Percentiles rank a stretch among this genome's conserved stretches.
Evolutionary conservation across 768 basidiomycete species (phyloP).

Genomic region (Tylopilus intermedius): DNA sequence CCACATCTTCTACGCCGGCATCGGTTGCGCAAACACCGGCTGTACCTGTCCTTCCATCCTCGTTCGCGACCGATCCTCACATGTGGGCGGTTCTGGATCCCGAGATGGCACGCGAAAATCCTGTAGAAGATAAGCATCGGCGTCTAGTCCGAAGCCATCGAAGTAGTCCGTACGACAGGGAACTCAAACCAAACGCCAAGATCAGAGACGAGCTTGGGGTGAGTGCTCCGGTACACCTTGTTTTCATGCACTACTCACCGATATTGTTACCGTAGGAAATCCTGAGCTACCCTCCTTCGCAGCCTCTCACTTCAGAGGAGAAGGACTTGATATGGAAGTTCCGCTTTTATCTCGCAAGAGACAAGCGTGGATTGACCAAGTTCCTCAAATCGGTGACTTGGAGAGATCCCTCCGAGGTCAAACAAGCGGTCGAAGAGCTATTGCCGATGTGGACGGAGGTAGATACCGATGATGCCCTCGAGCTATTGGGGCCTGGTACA

Average conservation of each 20-base stretch:
- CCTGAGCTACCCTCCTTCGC: slow-evolving; percentile 86
- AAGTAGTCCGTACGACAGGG: slow-evolving; percentile 90
- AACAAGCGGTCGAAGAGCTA: slow-evolving; percentile 94
- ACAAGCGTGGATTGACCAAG: slow-evolving; percentile 92
- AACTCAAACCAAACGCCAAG: slow-evolving; percentile 95
- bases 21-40: slow-evolving; percentile 39
- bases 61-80: slow-evolving; percentile 59
- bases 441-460: slow-evolving; percentile 96
- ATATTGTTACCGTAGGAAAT: slow-evolving; percentile 56
- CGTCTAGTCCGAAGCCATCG: slow-evolving; percentile 91
- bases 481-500: slow-evolving; percentile 85
- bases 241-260: neutral
- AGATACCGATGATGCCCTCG: slow-evolving; percentile 93
- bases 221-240: slow-evolving; percentile 22
- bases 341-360: slow-evolving; percentile 91
- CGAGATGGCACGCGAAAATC: slow-evolving; percentile 87
- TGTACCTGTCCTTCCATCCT: slow-evolving; percentile 38
- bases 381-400: slow-evolving; percentile 97
- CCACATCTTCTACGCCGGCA: slow-evolving; percentile 39
- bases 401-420: slow-evolving; percentile 93
- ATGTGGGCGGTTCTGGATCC: slow-evolving; percentile 91
- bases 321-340: slow-evolving; percentile 98
- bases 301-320: slow-evolving; percentile 80
- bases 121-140: slow-evolving; percentile 95
- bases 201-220: slow-evolving; percentile 91